Conservation (phyloP, 495 filamentous ascomycete genomes). For the Penicillium simplicissimum region DNA sequence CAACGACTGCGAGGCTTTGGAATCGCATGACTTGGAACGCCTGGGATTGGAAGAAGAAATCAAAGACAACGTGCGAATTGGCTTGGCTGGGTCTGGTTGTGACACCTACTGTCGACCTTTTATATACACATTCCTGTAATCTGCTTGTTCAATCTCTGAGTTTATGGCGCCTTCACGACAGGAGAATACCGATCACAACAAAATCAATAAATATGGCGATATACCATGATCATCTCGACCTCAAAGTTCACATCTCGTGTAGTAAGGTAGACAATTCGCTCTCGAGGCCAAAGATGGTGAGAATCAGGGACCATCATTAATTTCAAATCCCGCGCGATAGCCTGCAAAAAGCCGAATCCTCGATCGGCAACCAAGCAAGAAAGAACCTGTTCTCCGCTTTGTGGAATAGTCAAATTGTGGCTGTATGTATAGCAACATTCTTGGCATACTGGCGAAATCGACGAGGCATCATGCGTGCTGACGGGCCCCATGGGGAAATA, state of each 20-base stretch:
- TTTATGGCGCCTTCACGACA: not conserved
- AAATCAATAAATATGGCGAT: constrained; percentile 14
- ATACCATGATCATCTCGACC: not conserved
- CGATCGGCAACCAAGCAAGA: not conserved
- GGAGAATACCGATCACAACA: constrained; percentile 5
- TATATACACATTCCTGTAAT: constrained; percentile 2
- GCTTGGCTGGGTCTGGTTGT: not conserved
- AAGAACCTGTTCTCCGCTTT: not conserved
- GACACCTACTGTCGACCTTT: not conserved
- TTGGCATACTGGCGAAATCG: constrained; percentile 34
- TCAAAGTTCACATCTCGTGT: not conserved
- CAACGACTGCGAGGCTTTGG: constrained; percentile 17
- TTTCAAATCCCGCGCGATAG: constrained; percentile 6
- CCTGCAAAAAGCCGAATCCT: constrained; percentile 1
- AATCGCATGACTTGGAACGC: constrained; percentile 22
- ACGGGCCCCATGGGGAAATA: constrained; percentile 12
- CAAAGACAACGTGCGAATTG: not conserved
- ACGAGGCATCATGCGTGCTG: constrained; percentile 9
- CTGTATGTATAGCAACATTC: constrained; percentile 27
- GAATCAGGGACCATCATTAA: constrained; percentile 2
- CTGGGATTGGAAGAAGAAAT: not conserved
- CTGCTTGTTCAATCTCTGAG: not conserved
- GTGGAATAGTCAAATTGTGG: constrained; percentile 2
- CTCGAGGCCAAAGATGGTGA: constrained; percentile 9
- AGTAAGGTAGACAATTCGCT: not conserved